These are phyloP conservation scores for Mycena crocata DNA, from an alignment of 768 basidiomycete genomes.

Conservation along the genomic window DNA sequence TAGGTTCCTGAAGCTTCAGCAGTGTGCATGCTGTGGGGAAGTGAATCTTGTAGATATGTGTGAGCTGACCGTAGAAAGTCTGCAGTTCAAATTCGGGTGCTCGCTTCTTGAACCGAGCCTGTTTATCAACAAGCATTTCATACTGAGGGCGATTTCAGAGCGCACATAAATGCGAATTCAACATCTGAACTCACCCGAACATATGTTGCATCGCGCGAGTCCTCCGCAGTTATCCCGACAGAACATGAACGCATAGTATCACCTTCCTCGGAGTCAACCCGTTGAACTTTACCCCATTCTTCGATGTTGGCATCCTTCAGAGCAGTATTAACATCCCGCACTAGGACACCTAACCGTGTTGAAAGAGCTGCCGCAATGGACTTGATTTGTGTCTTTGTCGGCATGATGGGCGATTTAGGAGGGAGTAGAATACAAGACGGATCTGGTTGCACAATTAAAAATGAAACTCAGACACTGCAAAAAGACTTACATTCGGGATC, in stretches of 20 bases:
- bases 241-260: conserved; percentile 38
- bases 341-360: conserved; percentile 28
- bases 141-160: conserved; percentile 42
- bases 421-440: conserved; percentile 42
- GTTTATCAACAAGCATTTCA: conserved; percentile 44
- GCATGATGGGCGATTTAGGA: conserved; percentile 25
- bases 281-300: conserved; percentile 38
- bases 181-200: conserved; percentile 44
- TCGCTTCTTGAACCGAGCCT: conserved; percentile 26
- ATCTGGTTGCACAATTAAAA: conserved; percentile 34
- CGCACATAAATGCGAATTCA: too few species aligned
- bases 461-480: not conserved
- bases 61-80: conserved; percentile 48
- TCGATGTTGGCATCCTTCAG: conserved; percentile 28
- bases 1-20: too few species aligned
- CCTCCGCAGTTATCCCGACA: conserved; percentile 32
- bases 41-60: conserved; percentile 40
- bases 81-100: conserved; percentile 8
- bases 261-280: not conserved
- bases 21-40: conserved; percentile 10
- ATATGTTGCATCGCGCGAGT: conserved; percentile 47
- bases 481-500: conserved; percentile 28
- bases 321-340: conserved; percentile 23
- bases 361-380: conserved; percentile 38
- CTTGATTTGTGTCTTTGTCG: conserved; percentile 7